Conservation (phyloP, 1,139 yeast genomes). For the Zygoascus meyerae region DNA sequence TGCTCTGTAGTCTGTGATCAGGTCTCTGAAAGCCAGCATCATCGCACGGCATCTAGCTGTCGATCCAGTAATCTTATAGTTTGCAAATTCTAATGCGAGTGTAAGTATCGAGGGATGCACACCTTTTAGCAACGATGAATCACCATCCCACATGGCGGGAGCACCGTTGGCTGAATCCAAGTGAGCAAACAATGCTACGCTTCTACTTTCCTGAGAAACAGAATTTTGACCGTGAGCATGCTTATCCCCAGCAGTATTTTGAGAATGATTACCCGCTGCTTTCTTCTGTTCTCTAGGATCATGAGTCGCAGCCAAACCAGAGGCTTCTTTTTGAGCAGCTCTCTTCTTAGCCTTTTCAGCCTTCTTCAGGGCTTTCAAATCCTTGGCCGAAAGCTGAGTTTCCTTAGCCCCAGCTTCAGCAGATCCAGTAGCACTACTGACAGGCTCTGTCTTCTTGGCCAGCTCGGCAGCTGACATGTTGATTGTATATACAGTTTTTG, state of each 20-base stretch:
- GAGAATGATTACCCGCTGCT: constrained; percentile 26
- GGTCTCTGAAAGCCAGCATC: constrained; percentile 78
- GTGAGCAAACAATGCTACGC: constrained; percentile 69
- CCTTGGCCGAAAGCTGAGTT: constrained; percentile 61
- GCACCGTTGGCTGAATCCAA: constrained; percentile 44
- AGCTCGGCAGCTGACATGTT: neutral
- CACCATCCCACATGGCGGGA: constrained; percentile 21
- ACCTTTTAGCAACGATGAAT: constrained; percentile 40
- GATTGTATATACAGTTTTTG: too few species aligned
- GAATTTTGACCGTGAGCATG: neutral
- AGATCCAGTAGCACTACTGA: constrained; percentile 10
- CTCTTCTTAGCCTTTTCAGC: constrained; percentile 87
- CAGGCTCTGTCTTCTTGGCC: constrained; percentile 10
- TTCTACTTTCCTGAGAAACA: neutral
- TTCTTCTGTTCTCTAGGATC: constrained; percentile 16
- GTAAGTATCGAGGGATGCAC: constrained; percentile 85
- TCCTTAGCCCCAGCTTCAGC: neutral
- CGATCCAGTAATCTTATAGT: constrained; percentile 85
- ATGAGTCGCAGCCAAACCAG: constrained; percentile 29
- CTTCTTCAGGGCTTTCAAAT: constrained; percentile 80
- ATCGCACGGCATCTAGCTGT: constrained; percentile 78
- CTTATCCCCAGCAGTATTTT: constrained; percentile 1
- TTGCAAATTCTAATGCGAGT: constrained; percentile 73
- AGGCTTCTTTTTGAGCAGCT: constrained; percentile 58
- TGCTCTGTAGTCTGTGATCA: constrained; percentile 73